Conservation (phyloP, 139 green algal species). For the Chlorella ohadii region DNA sequence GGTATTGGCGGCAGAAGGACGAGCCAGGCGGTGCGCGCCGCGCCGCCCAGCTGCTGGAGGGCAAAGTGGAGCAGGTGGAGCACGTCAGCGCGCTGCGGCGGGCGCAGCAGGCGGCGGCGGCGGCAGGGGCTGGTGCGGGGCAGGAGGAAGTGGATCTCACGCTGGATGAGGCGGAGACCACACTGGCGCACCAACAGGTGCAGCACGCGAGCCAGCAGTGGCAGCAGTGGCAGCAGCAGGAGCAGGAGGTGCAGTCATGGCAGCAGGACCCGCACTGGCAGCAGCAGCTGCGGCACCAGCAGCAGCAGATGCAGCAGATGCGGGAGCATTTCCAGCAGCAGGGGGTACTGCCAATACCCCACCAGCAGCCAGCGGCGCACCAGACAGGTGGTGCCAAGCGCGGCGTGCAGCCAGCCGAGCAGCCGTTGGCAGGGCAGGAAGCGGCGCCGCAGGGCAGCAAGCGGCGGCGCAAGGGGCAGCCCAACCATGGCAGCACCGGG, state of each 20-base stretch:
- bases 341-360: not conserved
- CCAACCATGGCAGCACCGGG: no score
- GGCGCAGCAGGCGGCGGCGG: not conserved
- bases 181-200: not conserved
- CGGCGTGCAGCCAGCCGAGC: no score
- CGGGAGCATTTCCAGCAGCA: not conserved
- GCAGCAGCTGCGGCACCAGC: no score
- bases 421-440: no score
- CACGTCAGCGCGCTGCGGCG: not conserved
- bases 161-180: not conserved
- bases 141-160: not conserved
- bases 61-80: not conserved
- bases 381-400: no score
- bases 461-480: no score
- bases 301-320: no score
- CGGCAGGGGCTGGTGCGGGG: not conserved
- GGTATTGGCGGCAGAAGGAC: not conserved
- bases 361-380: no score
- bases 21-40: no score
- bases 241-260: no score
- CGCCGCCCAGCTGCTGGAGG: no score
- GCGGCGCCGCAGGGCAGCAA: not conserved
- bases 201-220: not conserved
- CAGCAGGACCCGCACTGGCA: not conserved
- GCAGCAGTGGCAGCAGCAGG: not conserved